Conservation (phyloP, 2,329 filamentous ascomycete species). For the Cryphonectria parasitica region DNA sequence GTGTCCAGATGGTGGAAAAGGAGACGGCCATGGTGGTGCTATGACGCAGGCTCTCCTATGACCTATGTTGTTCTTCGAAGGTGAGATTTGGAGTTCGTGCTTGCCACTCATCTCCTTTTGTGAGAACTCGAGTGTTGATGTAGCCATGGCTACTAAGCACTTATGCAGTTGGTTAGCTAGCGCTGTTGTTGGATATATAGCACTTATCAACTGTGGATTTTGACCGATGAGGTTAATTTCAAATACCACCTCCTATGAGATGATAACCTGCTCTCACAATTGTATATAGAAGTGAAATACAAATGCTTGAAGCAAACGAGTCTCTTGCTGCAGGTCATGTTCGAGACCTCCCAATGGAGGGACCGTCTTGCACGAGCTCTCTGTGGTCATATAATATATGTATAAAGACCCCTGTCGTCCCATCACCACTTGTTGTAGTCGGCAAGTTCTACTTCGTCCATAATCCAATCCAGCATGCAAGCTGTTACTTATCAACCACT, state of each 20-base stretch:
- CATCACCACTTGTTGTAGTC: no score
- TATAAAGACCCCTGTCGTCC: no score
- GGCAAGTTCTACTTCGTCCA: no score
- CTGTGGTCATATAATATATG: no score
- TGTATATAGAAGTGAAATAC: no score
- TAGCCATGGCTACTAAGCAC: not conserved
- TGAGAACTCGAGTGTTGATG: not conserved
- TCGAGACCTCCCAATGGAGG: no score
- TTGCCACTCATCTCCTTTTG: not conserved
- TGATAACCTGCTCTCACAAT: no score
- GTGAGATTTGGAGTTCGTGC: not conserved
- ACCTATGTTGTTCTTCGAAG: not conserved
- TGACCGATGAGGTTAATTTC: not conserved
- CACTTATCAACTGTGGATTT: no score
- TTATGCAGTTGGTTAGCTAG: not conserved
- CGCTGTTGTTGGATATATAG: not conserved
- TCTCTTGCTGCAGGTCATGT: not conserved
- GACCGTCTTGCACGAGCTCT: no score
- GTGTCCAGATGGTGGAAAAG: conserved; percentile 27
- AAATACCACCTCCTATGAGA: no score
- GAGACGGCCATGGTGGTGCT: not conserved
- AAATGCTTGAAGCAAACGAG: not conserved
- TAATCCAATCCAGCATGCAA: no score
- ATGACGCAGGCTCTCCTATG: not conserved
- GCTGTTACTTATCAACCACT: no score